These are phyloP conservation scores for Sporothrix pallida DNA, from an alignment of 2,329 filamentous ascomycete species.

Conservation along the genomic window DNA sequence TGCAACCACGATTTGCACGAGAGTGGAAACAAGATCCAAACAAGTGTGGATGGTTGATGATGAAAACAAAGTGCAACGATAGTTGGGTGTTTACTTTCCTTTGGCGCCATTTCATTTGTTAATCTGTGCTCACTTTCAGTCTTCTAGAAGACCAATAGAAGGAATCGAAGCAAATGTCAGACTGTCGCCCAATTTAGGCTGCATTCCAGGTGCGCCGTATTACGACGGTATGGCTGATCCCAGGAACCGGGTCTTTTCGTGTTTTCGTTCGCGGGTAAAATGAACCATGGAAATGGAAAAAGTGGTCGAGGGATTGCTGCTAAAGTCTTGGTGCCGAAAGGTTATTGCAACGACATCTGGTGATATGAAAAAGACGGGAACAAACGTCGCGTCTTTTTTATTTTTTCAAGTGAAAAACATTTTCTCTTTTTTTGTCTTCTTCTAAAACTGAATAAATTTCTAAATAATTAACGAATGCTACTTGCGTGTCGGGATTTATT, in stretches of 20 bases:
- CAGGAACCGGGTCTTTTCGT: no score
- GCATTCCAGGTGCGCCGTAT: slow-evolving; percentile 18
- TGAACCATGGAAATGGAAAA: slow-evolving; percentile 5
- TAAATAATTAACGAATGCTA: not conserved
- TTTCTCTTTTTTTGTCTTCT: not conserved
- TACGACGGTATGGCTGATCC: not conserved
- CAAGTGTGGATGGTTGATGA: not conserved
- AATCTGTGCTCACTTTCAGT: not conserved
- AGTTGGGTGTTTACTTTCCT: no score
- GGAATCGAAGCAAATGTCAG: not conserved
- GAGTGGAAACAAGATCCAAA: not conserved
- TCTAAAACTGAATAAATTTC: not conserved
- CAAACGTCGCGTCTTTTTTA: not conserved
- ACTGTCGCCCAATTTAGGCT: slow-evolving; percentile 2
- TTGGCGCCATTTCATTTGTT: not conserved
- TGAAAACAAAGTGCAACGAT: not conserved
- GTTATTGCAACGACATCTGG: slow-evolving; percentile 9
- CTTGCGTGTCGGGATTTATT: not conserved
- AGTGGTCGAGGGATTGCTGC: not conserved
- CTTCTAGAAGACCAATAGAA: not conserved
- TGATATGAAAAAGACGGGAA: not conserved
- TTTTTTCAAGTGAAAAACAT: not conserved
- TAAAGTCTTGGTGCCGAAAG: not conserved
- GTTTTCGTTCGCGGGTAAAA: no score
- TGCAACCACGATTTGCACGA: not conserved